These are phyloP conservation scores for Candolleomyces aberdarensis DNA, from an alignment of 768 basidiomycete species.

Conservation along the genomic window DNA sequence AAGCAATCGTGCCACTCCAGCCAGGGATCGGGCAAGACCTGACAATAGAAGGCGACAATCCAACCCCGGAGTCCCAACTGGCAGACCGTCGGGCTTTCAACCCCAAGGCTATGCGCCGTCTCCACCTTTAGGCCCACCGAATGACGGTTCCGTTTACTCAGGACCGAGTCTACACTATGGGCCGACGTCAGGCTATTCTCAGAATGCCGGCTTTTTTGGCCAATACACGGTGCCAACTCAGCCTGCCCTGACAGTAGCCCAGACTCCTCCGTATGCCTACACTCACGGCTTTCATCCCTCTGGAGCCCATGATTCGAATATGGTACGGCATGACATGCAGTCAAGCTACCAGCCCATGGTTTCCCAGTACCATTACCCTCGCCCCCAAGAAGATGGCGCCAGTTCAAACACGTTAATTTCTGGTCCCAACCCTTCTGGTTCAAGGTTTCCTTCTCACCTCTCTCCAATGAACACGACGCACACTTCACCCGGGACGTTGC, in stretches of 20 bases:
- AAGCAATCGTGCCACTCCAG: neutral
- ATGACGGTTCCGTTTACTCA: conserved; percentile 12
- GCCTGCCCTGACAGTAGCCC: conserved; percentile 32
- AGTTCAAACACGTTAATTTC: neutral
- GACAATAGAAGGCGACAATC: neutral
- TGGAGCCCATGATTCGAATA: conserved; percentile 31
- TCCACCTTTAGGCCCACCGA: conserved; percentile 10
- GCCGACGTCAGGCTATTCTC: conserved; percentile 27
- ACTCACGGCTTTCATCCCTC: conserved; percentile 32
- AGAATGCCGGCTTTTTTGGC: conserved; percentile 33
- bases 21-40: neutral
- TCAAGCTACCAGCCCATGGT: conserved; percentile 40
- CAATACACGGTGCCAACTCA: conserved; percentile 49
- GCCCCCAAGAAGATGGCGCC: conserved; percentile 29
- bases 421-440: neutral
- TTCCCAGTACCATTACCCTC: conserved; percentile 36
- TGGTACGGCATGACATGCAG: conserved; percentile 40
- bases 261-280: conserved; percentile 33
- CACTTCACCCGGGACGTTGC: neutral
- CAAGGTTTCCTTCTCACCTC: neutral
- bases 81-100: neutral
- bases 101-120: conserved; percentile 16
- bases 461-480: neutral
- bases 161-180: conserved; percentile 24
- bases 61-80: neutral